phyloP scores from a whole-genome alignment of 164 flowering plant species.

The Buxus sempervirens region DNA sequence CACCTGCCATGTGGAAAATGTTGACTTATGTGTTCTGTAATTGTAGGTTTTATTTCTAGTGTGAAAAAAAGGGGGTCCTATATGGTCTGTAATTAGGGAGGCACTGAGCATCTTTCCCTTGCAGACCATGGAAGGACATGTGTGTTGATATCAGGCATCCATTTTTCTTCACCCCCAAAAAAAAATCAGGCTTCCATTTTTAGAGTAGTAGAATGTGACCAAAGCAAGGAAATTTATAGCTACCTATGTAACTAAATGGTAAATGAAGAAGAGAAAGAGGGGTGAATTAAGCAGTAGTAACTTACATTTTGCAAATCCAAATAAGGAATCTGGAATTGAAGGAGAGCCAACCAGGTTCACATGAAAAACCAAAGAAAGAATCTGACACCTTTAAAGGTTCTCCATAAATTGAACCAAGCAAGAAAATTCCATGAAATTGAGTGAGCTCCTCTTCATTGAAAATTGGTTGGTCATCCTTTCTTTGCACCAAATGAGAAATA shows the following conservation, averaged over 20 bases:
- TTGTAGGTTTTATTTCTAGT: background rate
- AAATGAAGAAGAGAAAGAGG: background rate
- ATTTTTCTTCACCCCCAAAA: no score
- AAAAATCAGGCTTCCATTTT: no score
- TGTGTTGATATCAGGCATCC: no score
- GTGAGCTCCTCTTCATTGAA: background rate
- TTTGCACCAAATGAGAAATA: no score
- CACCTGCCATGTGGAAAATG: no score
- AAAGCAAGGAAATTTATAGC: background rate
- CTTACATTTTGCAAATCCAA: background rate
- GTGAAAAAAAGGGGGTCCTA: background rate
- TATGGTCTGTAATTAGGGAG: background rate
- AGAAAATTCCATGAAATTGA: background rate
- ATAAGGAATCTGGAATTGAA: background rate
- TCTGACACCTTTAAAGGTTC: background rate
- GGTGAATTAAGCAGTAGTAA: background rate
- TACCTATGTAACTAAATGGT: background rate
- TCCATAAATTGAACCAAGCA: background rate
- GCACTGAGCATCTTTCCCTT: no score
- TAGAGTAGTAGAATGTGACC: background rate
- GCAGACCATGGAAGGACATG: no score
- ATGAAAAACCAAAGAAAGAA: background rate
- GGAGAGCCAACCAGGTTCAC: slow-evolving; percentile 1
- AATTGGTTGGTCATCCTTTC: no score
- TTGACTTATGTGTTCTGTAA: background rate